Evolutionary conservation across 805 yeast genomes (phyloP).

Genomic region (Komagataella populi): DNA sequence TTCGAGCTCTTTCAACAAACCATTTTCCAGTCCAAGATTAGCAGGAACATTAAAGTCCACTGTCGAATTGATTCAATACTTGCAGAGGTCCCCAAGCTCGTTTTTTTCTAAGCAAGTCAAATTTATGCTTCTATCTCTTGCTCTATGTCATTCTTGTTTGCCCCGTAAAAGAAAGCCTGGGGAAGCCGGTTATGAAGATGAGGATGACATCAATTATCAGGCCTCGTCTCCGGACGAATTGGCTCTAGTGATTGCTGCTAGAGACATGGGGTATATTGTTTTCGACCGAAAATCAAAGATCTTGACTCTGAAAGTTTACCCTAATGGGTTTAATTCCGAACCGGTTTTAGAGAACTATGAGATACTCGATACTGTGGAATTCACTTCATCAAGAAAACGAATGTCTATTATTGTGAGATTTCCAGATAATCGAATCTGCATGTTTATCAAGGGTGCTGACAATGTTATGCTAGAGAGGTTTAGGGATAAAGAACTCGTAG

Average conservation of each 20-base stretch:
- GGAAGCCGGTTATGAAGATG: conserved; percentile 13
- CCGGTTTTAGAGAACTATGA: conserved; percentile 60
- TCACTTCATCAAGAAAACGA: conserved; percentile 77
- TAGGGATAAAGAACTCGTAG: conserved; percentile 42
- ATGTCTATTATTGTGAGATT: conserved; percentile 80
- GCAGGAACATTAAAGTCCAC: conserved; percentile 38
- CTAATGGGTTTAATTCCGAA: conserved; percentile 58
- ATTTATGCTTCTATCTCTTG: conserved; percentile 69
- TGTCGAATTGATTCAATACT: conserved; percentile 47
- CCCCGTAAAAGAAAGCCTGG: conserved; percentile 36
- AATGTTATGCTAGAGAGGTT: conserved; percentile 72
- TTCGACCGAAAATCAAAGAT: conserved; percentile 47
- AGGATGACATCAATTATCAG: conserved; percentile 60
- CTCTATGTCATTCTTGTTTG: conserved; percentile 82
- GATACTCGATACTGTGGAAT: conserved; percentile 72
- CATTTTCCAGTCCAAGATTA: neutral
- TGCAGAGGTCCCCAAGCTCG: conserved; percentile 61
- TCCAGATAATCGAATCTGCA: conserved; percentile 62
- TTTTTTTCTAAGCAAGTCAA: conserved; percentile 59
- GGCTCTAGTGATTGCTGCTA: conserved; percentile 87
- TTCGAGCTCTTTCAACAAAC: neutral
- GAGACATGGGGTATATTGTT: conserved; percentile 89
- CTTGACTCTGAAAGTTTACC: conserved; percentile 64
- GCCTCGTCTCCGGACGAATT: conserved; percentile 95
- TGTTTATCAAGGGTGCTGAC: conserved; percentile 94